Evolutionary conservation across 2,329 filamentous ascomycete genomes (phyloP), one percentile per base, ranked within the genome.

Genomic region (Apiospora marii): DNA sequence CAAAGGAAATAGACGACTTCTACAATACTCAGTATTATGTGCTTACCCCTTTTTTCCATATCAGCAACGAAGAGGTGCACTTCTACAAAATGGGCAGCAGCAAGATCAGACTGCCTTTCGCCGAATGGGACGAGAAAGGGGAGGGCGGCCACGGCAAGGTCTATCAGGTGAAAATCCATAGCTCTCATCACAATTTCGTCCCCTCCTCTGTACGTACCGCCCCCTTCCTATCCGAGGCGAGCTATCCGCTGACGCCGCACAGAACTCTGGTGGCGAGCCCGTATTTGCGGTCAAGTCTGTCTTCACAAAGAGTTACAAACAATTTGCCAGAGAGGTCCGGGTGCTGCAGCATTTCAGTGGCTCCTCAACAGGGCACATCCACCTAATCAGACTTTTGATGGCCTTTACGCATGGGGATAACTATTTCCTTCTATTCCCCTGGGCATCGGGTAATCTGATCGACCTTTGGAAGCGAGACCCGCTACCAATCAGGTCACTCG

Each of bases 31-130:
- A 72, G 37, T 69, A 72, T 6, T n/a, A 41, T 12, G 30, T 72
- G 14, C 6, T 69, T 2, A 41, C 71, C 5, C 71, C 71, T 14
- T 58, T 58, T 19, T n/a, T 72, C 2, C 34, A 69, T 12, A 48
- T 72, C 22, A 44, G 67, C 46, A 51, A 58, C 22, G 37, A 68
- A 12, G 34, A 46, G 24, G 48, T 72, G 2, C 69, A 48, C 34
- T 69, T 69, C 37, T 69, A 72, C 49, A 69, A 34, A 37, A 37
- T 69, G 27, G 27, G 27, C n/a, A 6, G 22, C 13, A n/a, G 13
- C 1, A 49, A 70, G 1, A 67, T 49, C 12, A 58, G 19, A 10
- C 71, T 72, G 1, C 71, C 71, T 0, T 72, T 72, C 19, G 3
- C 61, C 0, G 71, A 69, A 19, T 72, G 43, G 8, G 13, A 46